A percentile compares a stretch with the other conserved stretches of the same genome.
Evolutionary conservation across 2,329 filamentous ascomycete species (phyloP).

Genomic region (Penicillium digitatum): DNA sequence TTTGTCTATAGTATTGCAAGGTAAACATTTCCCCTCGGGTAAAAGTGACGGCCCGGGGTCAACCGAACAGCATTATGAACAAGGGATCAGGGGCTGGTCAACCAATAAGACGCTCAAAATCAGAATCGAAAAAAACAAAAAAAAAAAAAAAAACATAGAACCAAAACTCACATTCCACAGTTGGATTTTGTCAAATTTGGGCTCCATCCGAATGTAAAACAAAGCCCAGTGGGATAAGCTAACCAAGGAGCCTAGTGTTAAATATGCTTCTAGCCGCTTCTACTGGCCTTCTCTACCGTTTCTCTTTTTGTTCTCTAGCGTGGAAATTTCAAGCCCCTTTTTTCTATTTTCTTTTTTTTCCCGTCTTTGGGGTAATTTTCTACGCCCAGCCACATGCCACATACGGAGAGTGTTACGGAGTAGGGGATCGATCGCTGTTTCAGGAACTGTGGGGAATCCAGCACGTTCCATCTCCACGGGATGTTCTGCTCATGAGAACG

Average conservation of each 20-base stretch:
- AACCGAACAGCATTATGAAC: neutral
- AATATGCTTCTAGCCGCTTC: slow-evolving; percentile 6
- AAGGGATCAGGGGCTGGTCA: neutral
- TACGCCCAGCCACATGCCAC: slow-evolving; percentile 17
- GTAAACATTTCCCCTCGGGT: neutral
- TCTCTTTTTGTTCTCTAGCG: slow-evolving; percentile 1
- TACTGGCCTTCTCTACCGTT: slow-evolving; percentile 1
- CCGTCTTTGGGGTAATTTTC: slow-evolving; percentile 1
- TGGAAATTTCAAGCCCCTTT: slow-evolving; percentile 7
- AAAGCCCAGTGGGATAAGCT: neutral
- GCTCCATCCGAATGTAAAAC: slow-evolving; percentile 7
- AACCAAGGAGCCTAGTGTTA: neutral
- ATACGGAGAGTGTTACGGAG: neutral
- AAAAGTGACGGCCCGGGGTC: neutral
- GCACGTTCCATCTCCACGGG: slow-evolving; percentile 15
- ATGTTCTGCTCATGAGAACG: neutral
- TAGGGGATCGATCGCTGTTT: slow-evolving; percentile 19
- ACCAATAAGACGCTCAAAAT: neutral
- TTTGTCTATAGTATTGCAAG: slow-evolving; percentile 4
- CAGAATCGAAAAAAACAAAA: neutral
- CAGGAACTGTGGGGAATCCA: slow-evolving; percentile 21
- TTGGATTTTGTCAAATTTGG: neutral
- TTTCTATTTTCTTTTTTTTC: slow-evolving; percentile 1
- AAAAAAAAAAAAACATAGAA: neutral
- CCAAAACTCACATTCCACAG: neutral